Base-by-base conservation (phyloP, 768 basidiomycete species). In the Naematelia aurantialba region DNA sequence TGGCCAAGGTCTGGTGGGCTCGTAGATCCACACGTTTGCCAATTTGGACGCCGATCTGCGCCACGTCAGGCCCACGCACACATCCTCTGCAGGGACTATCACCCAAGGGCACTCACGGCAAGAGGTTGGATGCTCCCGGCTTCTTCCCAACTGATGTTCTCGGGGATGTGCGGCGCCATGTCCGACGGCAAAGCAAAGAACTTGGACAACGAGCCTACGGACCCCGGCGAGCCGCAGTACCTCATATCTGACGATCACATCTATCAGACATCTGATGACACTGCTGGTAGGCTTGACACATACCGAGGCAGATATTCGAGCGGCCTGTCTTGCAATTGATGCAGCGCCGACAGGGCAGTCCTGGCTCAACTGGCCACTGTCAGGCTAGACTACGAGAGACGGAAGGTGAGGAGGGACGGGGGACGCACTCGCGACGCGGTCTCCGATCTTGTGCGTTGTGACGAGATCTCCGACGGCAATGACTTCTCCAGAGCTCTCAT, bases 151-250 rank as follows among this genome's bases (percentile, higher is more conserved):
- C 65, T 58, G 25, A 73, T 30, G 27, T 61, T 60, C 17, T 70
- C 67, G 12, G 72, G 72, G 52, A 73, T 63, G 34, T 73, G 64
- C 19, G 67, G 67, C 5, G 72, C 72, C 72, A 73, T 73, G 51
- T 73, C 72, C 2, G 69, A 65, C 2, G 72, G 72, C 13, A 73
- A 58, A 45, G 72, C 65, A 51, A 60, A 70, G 59, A 52, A 73
- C 31, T 66, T 67, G 1, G 60, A 59, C 5, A 73, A 39, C 2
- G 72, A 70, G 24, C 72, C 72, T n/a, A 69, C 66, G 1, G 72
- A 69, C 24, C 68, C 67, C n/a, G 72, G 72, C 5, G 72, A 60
- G 26, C 72, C 72, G 39, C 72, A 73, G 55, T 73, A 73, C 19
- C 60, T 58, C 64, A 62, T 62, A 44, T 69, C 69, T 70, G 29